phyloP scores from a whole-genome alignment of 164 flowering plant species.

The Euptelea pleiosperma region DNA sequence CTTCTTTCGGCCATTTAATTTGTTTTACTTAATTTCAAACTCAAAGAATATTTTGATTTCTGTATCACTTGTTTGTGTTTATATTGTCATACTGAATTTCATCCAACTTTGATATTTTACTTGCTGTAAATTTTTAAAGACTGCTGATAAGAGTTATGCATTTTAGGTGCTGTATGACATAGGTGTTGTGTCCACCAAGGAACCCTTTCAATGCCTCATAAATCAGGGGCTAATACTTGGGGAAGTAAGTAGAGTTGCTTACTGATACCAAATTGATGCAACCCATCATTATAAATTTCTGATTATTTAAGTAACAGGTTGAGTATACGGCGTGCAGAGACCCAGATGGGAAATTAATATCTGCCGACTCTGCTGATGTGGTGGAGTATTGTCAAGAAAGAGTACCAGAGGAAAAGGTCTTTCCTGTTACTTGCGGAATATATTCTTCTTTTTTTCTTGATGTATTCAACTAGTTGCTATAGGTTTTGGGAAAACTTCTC shows the following conservation, averaged over 20 bases:
- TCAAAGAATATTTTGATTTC: no score
- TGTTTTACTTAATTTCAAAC: no score
- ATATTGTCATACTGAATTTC: not conserved
- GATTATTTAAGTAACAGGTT: constrained; percentile 55
- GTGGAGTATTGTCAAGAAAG: constrained; percentile 49
- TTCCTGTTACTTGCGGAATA: constrained; percentile 15
- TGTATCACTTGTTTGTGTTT: not conserved
- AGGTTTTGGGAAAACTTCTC: constrained; percentile 20
- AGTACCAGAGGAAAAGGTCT: constrained; percentile 74
- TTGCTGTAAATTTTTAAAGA: not conserved
- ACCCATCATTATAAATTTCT: constrained; percentile 16
- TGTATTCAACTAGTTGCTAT: not conserved
- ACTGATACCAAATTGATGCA: not conserved
- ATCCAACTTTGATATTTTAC: not conserved
- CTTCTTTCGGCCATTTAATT: no score
- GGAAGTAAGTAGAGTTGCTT: constrained; percentile 56
- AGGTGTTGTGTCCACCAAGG: constrained; percentile 90
- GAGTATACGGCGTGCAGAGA: constrained; percentile 72
- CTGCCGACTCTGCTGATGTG: constrained; percentile 53
- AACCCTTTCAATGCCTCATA: constrained; percentile 96
- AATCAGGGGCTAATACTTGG: constrained; percentile 98
- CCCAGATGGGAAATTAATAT: constrained; percentile 56
- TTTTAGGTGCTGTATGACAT: constrained; percentile 92
- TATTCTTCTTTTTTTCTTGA: not conserved
- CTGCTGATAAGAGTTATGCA: constrained; percentile 1